Base-by-base conservation (phyloP, 1,139 yeast genomes). In the Suhomyces atakaporum region DNA sequence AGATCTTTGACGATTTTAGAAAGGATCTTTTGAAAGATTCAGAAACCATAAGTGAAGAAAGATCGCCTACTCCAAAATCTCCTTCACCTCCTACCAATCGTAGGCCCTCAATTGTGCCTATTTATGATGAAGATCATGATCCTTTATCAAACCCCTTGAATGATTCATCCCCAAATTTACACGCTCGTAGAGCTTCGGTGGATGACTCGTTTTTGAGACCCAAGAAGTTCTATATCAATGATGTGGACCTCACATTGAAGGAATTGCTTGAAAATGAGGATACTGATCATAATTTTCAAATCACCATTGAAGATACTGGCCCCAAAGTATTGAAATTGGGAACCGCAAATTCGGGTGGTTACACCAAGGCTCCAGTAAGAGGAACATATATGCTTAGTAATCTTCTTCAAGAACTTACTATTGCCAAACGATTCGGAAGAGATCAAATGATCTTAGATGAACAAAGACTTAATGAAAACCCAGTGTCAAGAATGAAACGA, bases 321-420 rank as follows among this genome's bases (percentile, higher is more conserved):
- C 96, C 97, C n/a, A 89, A 89, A 55, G 94, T 85, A 11, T 67
- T 88, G 45, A 74, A 80, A 46, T 69, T 89, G 27, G 96, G 96
- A 5, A 87, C 96, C 0, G 87, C 81, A 31, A 85, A 85, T 56
- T 86, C 96, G 2, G 78, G 82, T 48, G 96, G 97, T 1, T 85
- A 64, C 60, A 80, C 78, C 29, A 82, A 79, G 50, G 73, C 77
- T 30, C 87, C 83, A 38, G 73, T 90, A 36, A 69, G 96, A 45
- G 97, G 97, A 10, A 89, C 96, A 0, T 90, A 90, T 56, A 86
- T 86, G 92, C 69, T 90, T 36, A 84, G 95, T 1, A 90, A 90
- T 58, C 63, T 90, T 36, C 70, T 90, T 40, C 97, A 90, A 63
- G 97, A 90, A 61, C 70, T 90, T 47, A 88, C 96, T 1, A 79